Base-by-base conservation (phyloP, 2,329 filamentous ascomycete species). In the Beauveria australis region DNA sequence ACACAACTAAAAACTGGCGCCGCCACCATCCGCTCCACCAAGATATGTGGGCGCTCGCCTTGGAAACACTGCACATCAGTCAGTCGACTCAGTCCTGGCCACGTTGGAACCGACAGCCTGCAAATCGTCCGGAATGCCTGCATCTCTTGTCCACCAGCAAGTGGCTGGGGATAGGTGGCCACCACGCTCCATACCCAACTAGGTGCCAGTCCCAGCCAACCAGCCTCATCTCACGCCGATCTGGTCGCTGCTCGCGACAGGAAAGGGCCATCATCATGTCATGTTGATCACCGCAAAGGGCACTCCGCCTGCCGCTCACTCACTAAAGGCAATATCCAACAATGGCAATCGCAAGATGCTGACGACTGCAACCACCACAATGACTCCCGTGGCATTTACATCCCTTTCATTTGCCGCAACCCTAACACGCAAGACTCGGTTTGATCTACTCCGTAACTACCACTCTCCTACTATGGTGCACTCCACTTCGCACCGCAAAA, bases 181-280 rank as follows among this genome's bases (percentile, higher is more conserved):
- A 8, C 26, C 7, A 28, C 26, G 43, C 10, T 28, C 16, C 26
- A 16, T 28, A 18, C 28, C 16, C 16, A 48, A 48, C 18, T 26
- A 48, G 24, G 24, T 24, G 24, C 16, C 26, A 24, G 24, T 16
- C 5, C 14, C 16, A 51, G 8, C 26, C 26, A 18, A n/a, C 48
- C 55, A 59, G 37, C 56, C 47, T 52, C 56, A 44, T 59, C 56
- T 24, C 33, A 51, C 37, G 56, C 56, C 56, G 56, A 59, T 52
- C 55, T 47, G n/a, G 24, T 26, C 33, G 55, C 47, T 44, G 56
- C 56, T 52, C 52, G 56, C 56, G 47, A 52, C 56, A 52, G 19
- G 22, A 49, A 46, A 51, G 30, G 55, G 44, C 16, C 18, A 41
- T 30, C 33, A 40, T 58, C 33, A 37, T 37, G 33, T 5, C 33